These are phyloP conservation scores for Leucosporidium creatinivorum DNA, from an alignment of 768 basidiomycete genomes.

Conservation along the genomic window DNA sequence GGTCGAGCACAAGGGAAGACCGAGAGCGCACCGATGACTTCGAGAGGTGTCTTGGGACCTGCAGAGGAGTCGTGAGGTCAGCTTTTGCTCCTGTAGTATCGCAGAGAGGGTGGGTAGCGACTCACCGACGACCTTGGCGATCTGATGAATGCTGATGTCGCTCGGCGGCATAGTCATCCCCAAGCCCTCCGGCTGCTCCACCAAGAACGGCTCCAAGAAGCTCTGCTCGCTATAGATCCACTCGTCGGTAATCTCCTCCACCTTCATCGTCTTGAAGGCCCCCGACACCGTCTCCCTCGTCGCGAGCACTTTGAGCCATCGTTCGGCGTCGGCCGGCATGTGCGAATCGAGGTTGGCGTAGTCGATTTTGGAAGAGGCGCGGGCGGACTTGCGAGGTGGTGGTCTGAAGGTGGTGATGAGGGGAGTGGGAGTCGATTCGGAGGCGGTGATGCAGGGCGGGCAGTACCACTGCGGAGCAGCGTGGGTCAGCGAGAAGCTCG, in stretches of 20 bases:
- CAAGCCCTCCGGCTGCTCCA: slow-evolving; percentile 68
- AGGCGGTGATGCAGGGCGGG: slow-evolving; percentile 17
- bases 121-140: slow-evolving; percentile 66
- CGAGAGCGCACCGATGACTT: slow-evolving; percentile 61
- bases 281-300: slow-evolving; percentile 58
- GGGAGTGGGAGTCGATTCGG: slow-evolving; percentile 39
- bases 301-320: slow-evolving; percentile 65
- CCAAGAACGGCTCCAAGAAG: slow-evolving; percentile 48
- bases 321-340: slow-evolving; percentile 45
- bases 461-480: slow-evolving; percentile 28
- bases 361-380: slow-evolving; percentile 67
- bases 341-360: slow-evolving; percentile 69
- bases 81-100: not conserved
- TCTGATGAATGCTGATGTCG: slow-evolving; percentile 67
- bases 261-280: slow-evolving; percentile 61
- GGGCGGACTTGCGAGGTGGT: slow-evolving; percentile 57
- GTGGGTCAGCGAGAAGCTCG: slow-evolving; percentile 51
- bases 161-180: slow-evolving; percentile 81
- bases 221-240: slow-evolving; percentile 67
- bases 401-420: slow-evolving; percentile 65
- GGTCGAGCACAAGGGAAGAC: not conserved
- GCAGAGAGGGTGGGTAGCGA: not conserved
- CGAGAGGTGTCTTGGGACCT: slow-evolving; percentile 60
- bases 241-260: slow-evolving; percentile 57
- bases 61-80: not conserved